Evolutionary conservation across 2,329 filamentous ascomycete genomes (phyloP).

Genomic region (Neodidymelliopsis sp.): DNA sequence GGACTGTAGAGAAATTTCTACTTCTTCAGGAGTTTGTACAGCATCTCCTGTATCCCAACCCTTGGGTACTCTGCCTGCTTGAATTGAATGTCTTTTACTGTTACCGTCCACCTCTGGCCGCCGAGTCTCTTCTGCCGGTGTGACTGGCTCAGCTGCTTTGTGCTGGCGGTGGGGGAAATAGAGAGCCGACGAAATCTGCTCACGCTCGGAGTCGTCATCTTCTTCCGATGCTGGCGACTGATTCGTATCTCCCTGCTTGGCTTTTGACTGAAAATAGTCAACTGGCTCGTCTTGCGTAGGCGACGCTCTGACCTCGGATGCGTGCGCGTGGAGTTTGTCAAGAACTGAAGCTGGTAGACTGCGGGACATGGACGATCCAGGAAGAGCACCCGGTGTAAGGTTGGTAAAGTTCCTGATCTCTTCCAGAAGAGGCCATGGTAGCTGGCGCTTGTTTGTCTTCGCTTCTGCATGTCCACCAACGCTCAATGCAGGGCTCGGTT

Average conservation of each 20-base stretch:
- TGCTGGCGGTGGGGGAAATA: conserved; percentile 78
- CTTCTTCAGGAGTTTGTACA: conserved; percentile 56
- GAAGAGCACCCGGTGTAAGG: conserved; percentile 56
- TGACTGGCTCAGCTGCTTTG: conserved; percentile 49
- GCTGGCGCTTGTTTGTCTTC: conserved; percentile 22
- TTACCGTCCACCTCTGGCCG: conserved; percentile 36
- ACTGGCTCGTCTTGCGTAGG: conserved; percentile 31
- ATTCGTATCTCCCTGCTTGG: conserved; percentile 28
- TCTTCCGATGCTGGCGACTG: conserved; percentile 54
- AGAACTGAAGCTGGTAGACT: conserved; percentile 52
- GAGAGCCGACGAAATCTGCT: conserved; percentile 86
- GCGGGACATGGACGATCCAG: conserved; percentile 61
- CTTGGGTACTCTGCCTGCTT: conserved; percentile 37
- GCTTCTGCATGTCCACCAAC: neutral
- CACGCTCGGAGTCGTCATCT: conserved; percentile 72
- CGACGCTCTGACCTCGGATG: conserved; percentile 23
- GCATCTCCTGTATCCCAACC: conserved; percentile 39
- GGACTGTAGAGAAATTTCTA: conserved; percentile 69
- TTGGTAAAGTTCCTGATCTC: conserved; percentile 65
- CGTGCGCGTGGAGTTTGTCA: conserved; percentile 41
- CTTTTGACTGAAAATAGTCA: conserved; percentile 41
- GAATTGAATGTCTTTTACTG: conserved; percentile 37
- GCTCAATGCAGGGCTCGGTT: conserved; percentile 7
- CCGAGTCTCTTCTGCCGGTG: conserved; percentile 31
- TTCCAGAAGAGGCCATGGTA: conserved; percentile 62